Evolutionary conservation across 225 moss, liverwort and hornwort genomes (phyloP).

Genomic region (Sphagnum contortum): DNA sequence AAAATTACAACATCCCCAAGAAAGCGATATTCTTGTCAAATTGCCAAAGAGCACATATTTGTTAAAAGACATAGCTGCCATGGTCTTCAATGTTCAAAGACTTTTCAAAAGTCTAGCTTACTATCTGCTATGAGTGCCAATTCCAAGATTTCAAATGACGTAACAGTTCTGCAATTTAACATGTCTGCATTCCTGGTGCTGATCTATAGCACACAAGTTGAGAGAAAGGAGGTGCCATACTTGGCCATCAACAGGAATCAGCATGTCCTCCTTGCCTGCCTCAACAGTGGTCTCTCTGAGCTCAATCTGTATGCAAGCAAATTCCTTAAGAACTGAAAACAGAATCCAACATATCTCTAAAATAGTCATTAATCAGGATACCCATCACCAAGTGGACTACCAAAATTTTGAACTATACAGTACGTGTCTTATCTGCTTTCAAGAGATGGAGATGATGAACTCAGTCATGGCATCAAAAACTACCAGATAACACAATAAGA

Average conservation of each 20-base stretch:
- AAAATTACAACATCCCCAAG: background rate
- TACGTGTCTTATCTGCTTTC: background rate
- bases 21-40: background rate
- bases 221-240: conserved; percentile 12
- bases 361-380: background rate
- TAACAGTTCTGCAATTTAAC: background rate
- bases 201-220: background rate
- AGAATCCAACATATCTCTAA: background rate
- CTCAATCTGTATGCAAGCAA: conserved; percentile 35
- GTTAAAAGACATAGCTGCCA: background rate
- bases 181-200: too few relatives aligned
- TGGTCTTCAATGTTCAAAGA: background rate
- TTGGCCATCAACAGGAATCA: conserved; percentile 54
- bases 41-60: background rate
- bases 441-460: background rate
- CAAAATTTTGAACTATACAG: background rate
- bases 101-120: too few relatives aligned
- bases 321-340: background rate
- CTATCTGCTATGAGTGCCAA: too few relatives aligned
- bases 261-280: conserved; percentile 64
- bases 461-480: too few relatives aligned
- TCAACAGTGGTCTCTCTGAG: conserved; percentile 39
- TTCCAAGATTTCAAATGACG: background rate
- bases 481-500: background rate
- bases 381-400: background rate